Evolutionary conservation across 331 rosid species (phyloP).

Genomic region (Malus hybrid): DNA sequence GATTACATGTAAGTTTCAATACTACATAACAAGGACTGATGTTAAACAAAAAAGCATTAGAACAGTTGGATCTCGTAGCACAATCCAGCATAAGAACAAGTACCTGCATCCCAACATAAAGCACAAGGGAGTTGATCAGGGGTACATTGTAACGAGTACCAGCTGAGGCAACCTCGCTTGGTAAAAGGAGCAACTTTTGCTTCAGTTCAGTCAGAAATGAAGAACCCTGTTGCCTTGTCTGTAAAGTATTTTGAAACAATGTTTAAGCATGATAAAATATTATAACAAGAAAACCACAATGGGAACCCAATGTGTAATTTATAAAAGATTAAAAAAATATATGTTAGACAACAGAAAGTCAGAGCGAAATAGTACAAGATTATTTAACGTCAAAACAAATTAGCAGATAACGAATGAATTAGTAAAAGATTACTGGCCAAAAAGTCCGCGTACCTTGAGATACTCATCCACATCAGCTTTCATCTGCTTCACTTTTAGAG

Average conservation of each 20-base stretch:
- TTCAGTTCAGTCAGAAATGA: constrained; percentile 74
- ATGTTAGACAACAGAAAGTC: not conserved
- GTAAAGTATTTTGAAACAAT: constrained; percentile 8
- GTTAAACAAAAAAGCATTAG: not conserved
- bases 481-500: constrained; percentile 79
- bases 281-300: not conserved
- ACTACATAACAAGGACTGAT: not conserved
- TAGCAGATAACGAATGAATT: not conserved
- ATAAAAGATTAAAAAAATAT: too few relatives aligned
- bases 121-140: constrained; percentile 85
- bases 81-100: not conserved
- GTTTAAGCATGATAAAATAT: not conserved
- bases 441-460: constrained; percentile 50
- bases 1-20: not conserved
- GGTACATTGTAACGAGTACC: constrained; percentile 95
- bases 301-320: not conserved
- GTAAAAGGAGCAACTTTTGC: constrained; percentile 75
- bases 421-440: not conserved
- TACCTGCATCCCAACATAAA: constrained; percentile 99
- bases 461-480: constrained; percentile 88
- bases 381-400: not conserved
- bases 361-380: too few relatives aligned
- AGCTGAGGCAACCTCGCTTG: constrained; percentile 69
- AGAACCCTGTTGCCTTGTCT: constrained; percentile 66
- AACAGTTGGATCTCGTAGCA: not conserved